Conservation (phyloP, 2,329 filamentous ascomycete species). For the Curvularia eragrostidis region DNA sequence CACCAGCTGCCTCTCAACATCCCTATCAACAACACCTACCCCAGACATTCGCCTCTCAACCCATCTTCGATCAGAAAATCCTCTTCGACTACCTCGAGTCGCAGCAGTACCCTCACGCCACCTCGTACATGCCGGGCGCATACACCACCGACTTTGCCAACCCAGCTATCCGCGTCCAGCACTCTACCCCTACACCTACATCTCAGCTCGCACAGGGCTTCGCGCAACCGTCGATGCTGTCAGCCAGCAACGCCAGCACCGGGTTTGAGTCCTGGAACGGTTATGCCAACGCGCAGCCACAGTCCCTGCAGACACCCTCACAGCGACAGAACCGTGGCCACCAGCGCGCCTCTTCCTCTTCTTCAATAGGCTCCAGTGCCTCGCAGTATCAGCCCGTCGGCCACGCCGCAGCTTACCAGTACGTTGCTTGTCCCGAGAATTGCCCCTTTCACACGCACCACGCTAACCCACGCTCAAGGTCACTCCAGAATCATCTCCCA, state of each 20-base stretch:
- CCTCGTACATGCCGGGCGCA: slow-evolving; percentile 44
- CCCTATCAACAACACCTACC: slow-evolving; percentile 40
- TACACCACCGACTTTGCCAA: slow-evolving; percentile 43
- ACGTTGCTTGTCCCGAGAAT: slow-evolving; percentile 55
- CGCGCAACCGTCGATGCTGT: slow-evolving; percentile 42
- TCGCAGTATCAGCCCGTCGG: slow-evolving; percentile 45
- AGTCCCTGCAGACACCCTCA: slow-evolving; percentile 44
- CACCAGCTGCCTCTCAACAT: slow-evolving; percentile 41
- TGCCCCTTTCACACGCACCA: slow-evolving; percentile 48
- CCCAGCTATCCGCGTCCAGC: slow-evolving; percentile 51
- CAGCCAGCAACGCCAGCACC: slow-evolving; percentile 31
- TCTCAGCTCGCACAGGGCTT: slow-evolving; percentile 42
- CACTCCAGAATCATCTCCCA: slow-evolving; percentile 60
- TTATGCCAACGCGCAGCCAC: slow-evolving; percentile 42
- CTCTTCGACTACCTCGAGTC: slow-evolving; percentile 49
- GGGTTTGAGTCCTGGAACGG: slow-evolving; percentile 44
- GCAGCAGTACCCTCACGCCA: slow-evolving; percentile 40
- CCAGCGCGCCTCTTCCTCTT: slow-evolving; percentile 50
- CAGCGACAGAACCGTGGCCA: slow-evolving; percentile 42
- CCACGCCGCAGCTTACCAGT: slow-evolving; percentile 46
- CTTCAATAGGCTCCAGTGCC: slow-evolving; percentile 48
- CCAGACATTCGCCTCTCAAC: slow-evolving; percentile 34
- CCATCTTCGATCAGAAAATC: slow-evolving; percentile 43
- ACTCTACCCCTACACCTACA: slow-evolving; percentile 50
- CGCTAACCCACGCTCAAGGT: slow-evolving; percentile 49